Evolutionary conservation across 192 early-diverging fungal genomes (phyloP).

Genomic region (Umbelopsis vinacea): DNA sequence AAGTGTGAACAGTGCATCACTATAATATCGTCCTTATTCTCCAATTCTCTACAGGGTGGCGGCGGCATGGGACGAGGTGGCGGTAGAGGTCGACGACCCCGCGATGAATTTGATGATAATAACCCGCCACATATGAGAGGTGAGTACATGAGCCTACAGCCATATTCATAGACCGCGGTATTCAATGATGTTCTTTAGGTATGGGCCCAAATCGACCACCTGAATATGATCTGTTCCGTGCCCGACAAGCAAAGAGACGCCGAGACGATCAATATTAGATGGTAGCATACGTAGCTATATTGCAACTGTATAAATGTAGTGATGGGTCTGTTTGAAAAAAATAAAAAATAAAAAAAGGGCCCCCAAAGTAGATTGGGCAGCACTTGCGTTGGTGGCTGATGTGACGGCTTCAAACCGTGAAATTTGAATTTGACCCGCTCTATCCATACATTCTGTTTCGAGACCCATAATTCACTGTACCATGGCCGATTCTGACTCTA

Average conservation of each 20-base stretch:
- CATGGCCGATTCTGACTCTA: not conserved
- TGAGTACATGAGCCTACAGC: not conserved
- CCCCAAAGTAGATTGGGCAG: no score
- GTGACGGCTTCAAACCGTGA: not conserved
- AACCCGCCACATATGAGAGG: slow-evolving; percentile 30
- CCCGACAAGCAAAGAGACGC: slow-evolving; percentile 47
- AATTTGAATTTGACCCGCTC: not conserved
- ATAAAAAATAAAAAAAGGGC: not conserved
- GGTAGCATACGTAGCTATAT: not conserved
- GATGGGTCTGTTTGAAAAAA: no score
- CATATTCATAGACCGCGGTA: not conserved
- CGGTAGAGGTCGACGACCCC: slow-evolving; percentile 37
- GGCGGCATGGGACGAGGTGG: slow-evolving; percentile 23
- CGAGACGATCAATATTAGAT: slow-evolving; percentile 36
- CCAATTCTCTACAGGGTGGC: no score
- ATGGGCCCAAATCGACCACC: slow-evolving; percentile 60
- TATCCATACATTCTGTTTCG: no score
- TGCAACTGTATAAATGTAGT: not conserved
- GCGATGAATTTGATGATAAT: slow-evolving; percentile 53
- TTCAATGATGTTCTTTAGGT: slow-evolving; percentile 22
- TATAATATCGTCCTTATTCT: no score
- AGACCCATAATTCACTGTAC: not conserved
- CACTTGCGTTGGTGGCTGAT: not conserved
- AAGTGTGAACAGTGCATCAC: not conserved
- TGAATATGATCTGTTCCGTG: slow-evolving; percentile 58